Conservation (phyloP, 768 basidiomycete species). For the Dentipellis sp. region DNA sequence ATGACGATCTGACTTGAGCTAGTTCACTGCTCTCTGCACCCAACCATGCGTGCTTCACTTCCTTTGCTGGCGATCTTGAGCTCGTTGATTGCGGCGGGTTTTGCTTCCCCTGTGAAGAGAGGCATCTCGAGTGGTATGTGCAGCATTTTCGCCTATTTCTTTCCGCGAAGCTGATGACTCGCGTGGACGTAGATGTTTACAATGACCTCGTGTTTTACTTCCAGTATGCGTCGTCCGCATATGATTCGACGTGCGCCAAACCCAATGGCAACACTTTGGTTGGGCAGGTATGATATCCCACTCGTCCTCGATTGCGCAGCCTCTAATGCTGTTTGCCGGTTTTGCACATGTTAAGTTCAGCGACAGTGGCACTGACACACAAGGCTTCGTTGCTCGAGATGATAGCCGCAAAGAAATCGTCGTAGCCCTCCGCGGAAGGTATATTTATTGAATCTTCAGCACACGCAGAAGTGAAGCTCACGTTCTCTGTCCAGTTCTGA, state of each 20-base stretch:
- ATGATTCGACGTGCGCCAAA: neutral
- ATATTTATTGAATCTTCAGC: neutral
- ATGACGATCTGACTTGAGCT: too few relatives aligned
- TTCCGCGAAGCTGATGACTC: neutral
- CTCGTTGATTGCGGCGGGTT: neutral
- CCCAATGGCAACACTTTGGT: slow-evolving; percentile 3
- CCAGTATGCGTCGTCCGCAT: slow-evolving; percentile 6
- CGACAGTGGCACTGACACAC: slow-evolving; percentile 8
- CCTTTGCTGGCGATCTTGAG: neutral
- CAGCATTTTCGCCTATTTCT: neutral
- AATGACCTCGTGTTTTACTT: slow-evolving; percentile 5
- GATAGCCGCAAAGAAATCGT: slow-evolving; percentile 32
- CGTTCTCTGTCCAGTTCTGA: too few relatives aligned
- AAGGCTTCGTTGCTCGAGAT: slow-evolving; percentile 38
- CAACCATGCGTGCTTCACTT: too few relatives aligned
- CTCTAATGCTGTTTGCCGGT: neutral
- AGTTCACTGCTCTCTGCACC: too few relatives aligned
- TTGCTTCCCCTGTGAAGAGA: neutral
- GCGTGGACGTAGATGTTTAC: neutral
- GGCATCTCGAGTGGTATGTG: neutral
- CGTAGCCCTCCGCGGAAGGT: slow-evolving; percentile 31
- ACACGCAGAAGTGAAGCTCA: too few relatives aligned
- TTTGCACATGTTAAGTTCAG: neutral
- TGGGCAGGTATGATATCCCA: neutral
- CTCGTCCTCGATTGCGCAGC: too few relatives aligned